Evolutionary conservation across 23 red algal species (phyloP).

Genomic region (Gracilariopsis chorda): DNA sequence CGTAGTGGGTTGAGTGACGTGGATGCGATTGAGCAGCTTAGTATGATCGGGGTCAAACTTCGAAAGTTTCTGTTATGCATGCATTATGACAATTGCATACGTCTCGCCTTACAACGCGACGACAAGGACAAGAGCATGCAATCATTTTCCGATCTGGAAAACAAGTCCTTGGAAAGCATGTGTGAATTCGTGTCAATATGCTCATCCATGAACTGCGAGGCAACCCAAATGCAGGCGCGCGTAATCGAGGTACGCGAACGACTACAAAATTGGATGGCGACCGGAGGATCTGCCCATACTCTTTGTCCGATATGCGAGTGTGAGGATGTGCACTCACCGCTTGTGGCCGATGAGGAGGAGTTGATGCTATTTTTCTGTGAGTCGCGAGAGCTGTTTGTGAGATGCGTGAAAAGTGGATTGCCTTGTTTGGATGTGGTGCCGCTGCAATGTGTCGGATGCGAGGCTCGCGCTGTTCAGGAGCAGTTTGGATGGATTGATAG

Average conservation of each 20-base stretch:
- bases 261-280: background rate
- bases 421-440: conserved; percentile 23
- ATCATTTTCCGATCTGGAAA: background rate
- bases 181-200: conserved; percentile 20
- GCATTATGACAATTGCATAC: conserved; percentile 39
- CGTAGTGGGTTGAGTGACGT: background rate
- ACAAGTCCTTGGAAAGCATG: conserved; percentile 30
- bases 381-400: background rate
- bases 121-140: background rate
- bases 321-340: background rate
- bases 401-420: conserved; percentile 39
- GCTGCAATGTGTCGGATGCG: conserved; percentile 18
- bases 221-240: background rate
- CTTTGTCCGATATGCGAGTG: conserved; percentile 15
- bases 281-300: background rate
- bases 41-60: background rate
- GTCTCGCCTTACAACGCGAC: background rate
- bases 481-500: conserved; percentile 14
- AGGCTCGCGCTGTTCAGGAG: background rate
- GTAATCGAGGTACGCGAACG: background rate
- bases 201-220: background rate
- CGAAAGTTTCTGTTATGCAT: background rate
- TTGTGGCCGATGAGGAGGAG: background rate
- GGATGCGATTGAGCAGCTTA: background rate
- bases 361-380: background rate